Percentiles rank a stretch among this genome's conserved stretches.
Conservation (phyloP, 2,329 filamentous ascomycete genomes). For the Clarireedia paspali region DNA sequence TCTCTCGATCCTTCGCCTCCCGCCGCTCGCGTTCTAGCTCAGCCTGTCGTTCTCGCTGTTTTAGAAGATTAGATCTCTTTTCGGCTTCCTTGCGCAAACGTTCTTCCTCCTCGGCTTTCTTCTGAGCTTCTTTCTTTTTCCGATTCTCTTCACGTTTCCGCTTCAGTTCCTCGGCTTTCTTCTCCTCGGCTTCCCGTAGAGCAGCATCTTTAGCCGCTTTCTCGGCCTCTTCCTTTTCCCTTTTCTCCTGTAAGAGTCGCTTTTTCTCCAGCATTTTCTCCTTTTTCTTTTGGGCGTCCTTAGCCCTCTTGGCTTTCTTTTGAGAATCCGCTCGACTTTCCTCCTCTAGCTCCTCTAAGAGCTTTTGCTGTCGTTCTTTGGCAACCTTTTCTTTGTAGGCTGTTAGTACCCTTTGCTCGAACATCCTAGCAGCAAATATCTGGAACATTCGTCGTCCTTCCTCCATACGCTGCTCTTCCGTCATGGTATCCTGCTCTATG, state of each 20-base stretch:
- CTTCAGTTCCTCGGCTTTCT: constrained; percentile 72
- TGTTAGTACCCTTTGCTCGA: constrained; percentile 90
- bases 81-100: constrained; percentile 78
- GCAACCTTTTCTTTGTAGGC: constrained; percentile 98
- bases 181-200: constrained; percentile 65
- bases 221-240: constrained; percentile 78
- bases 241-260: constrained; percentile 63
- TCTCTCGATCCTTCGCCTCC: constrained; percentile 73
- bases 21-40: constrained; percentile 79
- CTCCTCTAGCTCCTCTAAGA: constrained; percentile 85
- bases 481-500: constrained; percentile 74
- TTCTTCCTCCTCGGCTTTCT: constrained; percentile 85
- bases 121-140: constrained; percentile 84
- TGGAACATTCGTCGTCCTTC: constrained; percentile 98
- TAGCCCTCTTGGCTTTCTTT: constrained; percentile 85
- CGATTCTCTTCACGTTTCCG: constrained; percentile 82
- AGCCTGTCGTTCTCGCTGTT: constrained; percentile 78
- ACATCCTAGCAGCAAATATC: constrained; percentile 98
- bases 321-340: constrained; percentile 70
- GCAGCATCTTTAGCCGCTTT: constrained; percentile 81
- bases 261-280: constrained; percentile 63
- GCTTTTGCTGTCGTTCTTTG: constrained; percentile 79
- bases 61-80: constrained; percentile 67
- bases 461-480: constrained; percentile 97
- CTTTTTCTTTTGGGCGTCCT: constrained; percentile 91